Conservation (phyloP, 1,139 yeast species). For the Chernovozyma sophiae-reginae region DNA sequence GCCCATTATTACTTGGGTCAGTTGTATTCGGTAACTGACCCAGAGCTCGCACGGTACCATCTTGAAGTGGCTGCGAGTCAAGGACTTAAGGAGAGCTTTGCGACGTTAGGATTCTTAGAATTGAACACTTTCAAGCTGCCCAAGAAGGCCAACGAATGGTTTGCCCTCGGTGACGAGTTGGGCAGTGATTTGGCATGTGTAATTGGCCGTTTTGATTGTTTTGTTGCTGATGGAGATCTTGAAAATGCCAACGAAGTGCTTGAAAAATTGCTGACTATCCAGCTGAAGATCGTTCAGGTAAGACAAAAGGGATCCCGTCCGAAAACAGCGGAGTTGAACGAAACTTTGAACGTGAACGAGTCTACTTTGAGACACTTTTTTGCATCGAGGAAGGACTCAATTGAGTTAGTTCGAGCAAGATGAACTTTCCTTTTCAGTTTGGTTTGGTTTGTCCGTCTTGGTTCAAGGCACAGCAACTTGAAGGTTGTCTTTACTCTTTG, state of each 20-base stretch:
- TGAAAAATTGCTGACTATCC: constrained; percentile 20
- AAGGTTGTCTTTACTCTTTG: too few species aligned
- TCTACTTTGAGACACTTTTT: constrained; percentile 28
- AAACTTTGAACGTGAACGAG: constrained; percentile 21
- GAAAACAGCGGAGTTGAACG: constrained; percentile 5
- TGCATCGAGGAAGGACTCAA: constrained; percentile 23
- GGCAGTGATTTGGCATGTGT: constrained; percentile 55
- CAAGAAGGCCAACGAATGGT: constrained; percentile 73
- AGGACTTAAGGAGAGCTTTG: constrained; percentile 74
- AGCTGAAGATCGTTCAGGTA: constrained; percentile 20
- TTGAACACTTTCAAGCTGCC: constrained; percentile 58
- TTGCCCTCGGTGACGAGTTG: constrained; percentile 70
- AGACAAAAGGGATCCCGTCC: constrained; percentile 17
- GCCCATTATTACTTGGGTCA: constrained; percentile 80
- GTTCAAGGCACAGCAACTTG: too few species aligned
- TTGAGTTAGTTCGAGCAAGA: constrained; percentile 10
- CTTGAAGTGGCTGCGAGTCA: constrained; percentile 71
- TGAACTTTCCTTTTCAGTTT: too few species aligned
- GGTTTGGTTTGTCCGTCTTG: too few species aligned
- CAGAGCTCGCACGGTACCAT: constrained; percentile 59
- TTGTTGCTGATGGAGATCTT: constrained; percentile 23
- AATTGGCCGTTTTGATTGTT: constrained; percentile 71
- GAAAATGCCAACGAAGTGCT: constrained; percentile 25
- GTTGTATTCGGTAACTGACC: constrained; percentile 53
- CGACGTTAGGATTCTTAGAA: constrained; percentile 74